Conservation (phyloP, 2,329 filamentous ascomycete species). For the Alternaria atra region DNA sequence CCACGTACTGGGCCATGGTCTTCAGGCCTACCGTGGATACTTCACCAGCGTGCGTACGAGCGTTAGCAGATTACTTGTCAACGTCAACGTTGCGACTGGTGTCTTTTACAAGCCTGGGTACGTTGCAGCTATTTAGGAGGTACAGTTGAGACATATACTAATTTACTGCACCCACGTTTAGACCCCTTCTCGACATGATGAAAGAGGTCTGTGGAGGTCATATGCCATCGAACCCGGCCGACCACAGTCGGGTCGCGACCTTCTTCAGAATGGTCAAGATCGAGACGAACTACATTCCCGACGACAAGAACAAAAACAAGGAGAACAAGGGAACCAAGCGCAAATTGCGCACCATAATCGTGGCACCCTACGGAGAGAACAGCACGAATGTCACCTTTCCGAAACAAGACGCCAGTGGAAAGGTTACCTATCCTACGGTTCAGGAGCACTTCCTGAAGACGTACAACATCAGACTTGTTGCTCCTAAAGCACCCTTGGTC, state of each 20-base stretch:
- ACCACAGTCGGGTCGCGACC: conserved; percentile 20
- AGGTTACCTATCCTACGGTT: conserved; percentile 20
- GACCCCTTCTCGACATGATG: conserved; percentile 49
- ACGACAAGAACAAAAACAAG: conserved; percentile 48
- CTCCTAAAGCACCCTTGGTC: conserved; percentile 37
- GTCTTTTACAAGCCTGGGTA: conserved; percentile 64
- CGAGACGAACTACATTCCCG: conserved; percentile 52
- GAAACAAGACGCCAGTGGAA: conserved; percentile 21
- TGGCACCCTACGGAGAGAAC: conserved; percentile 49
- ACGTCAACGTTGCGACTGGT: conserved; percentile 69
- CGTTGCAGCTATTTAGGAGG: background rate
- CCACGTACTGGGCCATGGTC: conserved; percentile 58
- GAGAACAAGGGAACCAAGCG: conserved; percentile 34
- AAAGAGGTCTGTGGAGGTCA: conserved; percentile 26
- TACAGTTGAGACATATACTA: background rate
- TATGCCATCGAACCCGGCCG: conserved; percentile 4
- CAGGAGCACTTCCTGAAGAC: conserved; percentile 30
- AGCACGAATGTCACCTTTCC: conserved; percentile 38
- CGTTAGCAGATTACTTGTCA: conserved; percentile 66
- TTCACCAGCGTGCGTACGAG: conserved; percentile 69
- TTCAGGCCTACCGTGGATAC: conserved; percentile 68
- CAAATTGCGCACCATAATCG: conserved; percentile 52
- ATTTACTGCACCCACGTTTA: background rate
- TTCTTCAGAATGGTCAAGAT: conserved; percentile 54
- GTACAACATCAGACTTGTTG: conserved; percentile 33